Conservation (phyloP, 352 stramenopile genomes). For the Globisporangium acanthophoron region DNA sequence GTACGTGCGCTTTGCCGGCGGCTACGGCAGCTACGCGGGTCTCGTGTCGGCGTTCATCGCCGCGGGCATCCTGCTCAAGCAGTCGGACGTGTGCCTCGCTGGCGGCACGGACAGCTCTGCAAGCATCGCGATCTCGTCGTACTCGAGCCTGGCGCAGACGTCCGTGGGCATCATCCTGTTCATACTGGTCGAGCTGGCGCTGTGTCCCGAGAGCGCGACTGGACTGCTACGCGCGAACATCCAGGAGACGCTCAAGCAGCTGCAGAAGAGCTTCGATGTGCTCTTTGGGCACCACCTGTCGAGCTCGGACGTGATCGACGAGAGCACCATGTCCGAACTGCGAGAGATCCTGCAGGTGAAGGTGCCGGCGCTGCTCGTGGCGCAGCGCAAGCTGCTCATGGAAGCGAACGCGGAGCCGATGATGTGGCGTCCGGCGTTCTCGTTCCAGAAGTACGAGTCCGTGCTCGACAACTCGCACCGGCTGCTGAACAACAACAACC, state of each 20-base stretch:
- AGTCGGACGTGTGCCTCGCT: slow-evolving; percentile 49
- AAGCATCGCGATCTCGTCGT: slow-evolving; percentile 61
- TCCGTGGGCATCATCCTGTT: slow-evolving; percentile 77
- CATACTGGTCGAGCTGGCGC: slow-evolving; percentile 58
- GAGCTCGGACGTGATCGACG: slow-evolving; percentile 39
- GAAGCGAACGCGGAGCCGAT: slow-evolving; percentile 62
- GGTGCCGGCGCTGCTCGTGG: slow-evolving; percentile 44
- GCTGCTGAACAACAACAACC: slow-evolving; percentile 78
- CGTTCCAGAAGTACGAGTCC: slow-evolving; percentile 63
- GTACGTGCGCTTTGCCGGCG: slow-evolving; percentile 64
- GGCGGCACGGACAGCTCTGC: slow-evolving; percentile 33
- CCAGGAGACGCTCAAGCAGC: slow-evolving; percentile 57
- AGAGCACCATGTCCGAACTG: slow-evolving; percentile 52
- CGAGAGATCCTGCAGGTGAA: slow-evolving; percentile 52
- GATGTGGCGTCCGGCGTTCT: slow-evolving; percentile 70
- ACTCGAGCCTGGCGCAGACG: slow-evolving; percentile 74
- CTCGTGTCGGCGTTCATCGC: slow-evolving; percentile 73
- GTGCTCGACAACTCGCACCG: slow-evolving; percentile 57
- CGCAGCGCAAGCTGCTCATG: slow-evolving; percentile 51
- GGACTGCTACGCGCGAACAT: slow-evolving; percentile 68
- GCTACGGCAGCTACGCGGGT: slow-evolving; percentile 66
- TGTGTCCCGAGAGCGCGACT: slow-evolving; percentile 66
- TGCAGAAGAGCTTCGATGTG: slow-evolving; percentile 57
- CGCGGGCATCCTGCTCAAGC: slow-evolving; percentile 50
- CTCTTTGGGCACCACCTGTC: slow-evolving; percentile 71